Base-by-base conservation (phyloP, 139 green algal genomes). In the Picochlorum sp. region DNA sequence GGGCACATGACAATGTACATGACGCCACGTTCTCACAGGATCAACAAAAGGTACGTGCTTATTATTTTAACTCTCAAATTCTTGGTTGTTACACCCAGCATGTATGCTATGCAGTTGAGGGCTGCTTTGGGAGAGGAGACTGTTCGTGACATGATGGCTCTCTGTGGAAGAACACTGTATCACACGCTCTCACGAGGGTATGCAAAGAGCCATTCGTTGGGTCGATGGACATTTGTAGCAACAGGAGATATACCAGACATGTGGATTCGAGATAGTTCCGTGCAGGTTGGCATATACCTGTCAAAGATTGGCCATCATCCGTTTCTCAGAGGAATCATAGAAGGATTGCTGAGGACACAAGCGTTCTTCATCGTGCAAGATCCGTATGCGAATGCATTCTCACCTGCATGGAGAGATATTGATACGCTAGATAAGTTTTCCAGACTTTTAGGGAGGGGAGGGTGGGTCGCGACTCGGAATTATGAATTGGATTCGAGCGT, bases 401-500 rank as follows among this genome's bases (percentile, higher is more conserved):
- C 76, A 30, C 64, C 59, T 0, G 18, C 66, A 5, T 87, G 79
- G 70, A 59, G 65, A 8, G 30, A 10, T 1, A 30, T 64, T 1
- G 26, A 38, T 1, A 59, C 13, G 10, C 23, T 77, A 11, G 20
- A 13, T 9, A 79, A 81, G 52, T 30, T 62, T 6, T 80, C 84
- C 15, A 57, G 71, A 3, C 10, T 41, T 14, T 32, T 77, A 3
- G 77, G 77, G 1, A 57, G 82, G 11, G 77, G 75, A 26, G 81
- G 82, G 10, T 87, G 75, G 70, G 66, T 85, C 16, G 77, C 61
- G 49, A 83, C 74, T 3, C 72, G 82, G 37, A 87, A 88, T 70
- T 88, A 82, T 45, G 82, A 88, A 66, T 61, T 88, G 47, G 81
- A 87, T 64, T 83, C 73, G 16, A 69, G 69, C 5, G 82, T 73